Evolutionary conservation across 2,329 filamentous ascomycete species (phyloP).

Genomic region (Fusarium tanahbumbuense): DNA sequence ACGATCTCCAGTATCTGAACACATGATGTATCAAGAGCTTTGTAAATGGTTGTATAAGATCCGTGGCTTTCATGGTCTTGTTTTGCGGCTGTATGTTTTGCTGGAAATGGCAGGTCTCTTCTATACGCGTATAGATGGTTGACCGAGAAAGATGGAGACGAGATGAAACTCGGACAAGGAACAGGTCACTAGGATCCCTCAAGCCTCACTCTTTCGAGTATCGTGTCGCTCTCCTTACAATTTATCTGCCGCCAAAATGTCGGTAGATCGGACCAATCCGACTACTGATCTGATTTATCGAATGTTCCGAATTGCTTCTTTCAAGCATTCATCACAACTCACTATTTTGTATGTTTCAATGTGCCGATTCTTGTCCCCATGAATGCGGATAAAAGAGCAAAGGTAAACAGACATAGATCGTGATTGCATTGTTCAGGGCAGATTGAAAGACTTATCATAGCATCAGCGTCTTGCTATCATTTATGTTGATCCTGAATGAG

Average conservation of each 20-base stretch:
- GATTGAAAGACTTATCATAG: neutral
- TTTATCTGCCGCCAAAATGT: neutral
- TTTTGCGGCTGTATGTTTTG: neutral
- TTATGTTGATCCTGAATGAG: constrained; percentile 1
- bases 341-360: neutral
- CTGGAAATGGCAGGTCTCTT: neutral
- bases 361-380: neutral
- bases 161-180: constrained; percentile 1
- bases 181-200: too few species aligned
- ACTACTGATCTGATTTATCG: neutral
- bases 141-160: neutral
- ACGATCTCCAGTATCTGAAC: neutral
- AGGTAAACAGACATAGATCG: neutral
- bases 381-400: neutral
- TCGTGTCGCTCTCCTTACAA: rapidly evolving
- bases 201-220: neutral
- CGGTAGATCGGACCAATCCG: neutral
- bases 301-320: neutral
- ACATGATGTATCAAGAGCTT: neutral
- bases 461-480: neutral
- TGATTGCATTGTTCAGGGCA: neutral
- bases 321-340: neutral
- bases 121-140: neutral
- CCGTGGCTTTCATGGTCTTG: neutral
- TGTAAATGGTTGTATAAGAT: neutral